These are phyloP conservation scores for Trichoderma cornu-damae DNA, from an alignment of 2,329 filamentous ascomycete species.

Conservation along the genomic window DNA sequence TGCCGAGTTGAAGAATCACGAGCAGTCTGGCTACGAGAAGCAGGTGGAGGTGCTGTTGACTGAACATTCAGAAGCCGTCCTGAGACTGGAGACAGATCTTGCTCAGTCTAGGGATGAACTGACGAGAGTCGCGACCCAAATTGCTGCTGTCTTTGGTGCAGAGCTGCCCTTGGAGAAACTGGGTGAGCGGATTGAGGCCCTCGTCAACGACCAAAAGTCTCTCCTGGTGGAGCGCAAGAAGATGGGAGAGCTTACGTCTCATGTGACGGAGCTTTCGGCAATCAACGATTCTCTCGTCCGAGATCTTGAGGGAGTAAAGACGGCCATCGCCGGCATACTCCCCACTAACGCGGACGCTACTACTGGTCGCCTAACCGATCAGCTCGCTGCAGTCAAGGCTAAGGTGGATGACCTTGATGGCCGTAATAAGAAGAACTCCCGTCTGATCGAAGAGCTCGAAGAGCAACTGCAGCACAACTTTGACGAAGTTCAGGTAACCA, in stretches of 20 bases:
- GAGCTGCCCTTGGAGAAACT: slow-evolving; percentile 65
- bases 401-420: slow-evolving; percentile 58
- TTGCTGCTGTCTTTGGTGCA: slow-evolving; percentile 55
- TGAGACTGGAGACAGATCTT: slow-evolving; percentile 57
- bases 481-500: slow-evolving; percentile 81
- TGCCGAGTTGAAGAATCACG: slow-evolving; percentile 43
- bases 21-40: slow-evolving; percentile 52
- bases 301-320: slow-evolving; percentile 58
- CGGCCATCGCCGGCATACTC: slow-evolving; percentile 49
- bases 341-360: slow-evolving; percentile 35
- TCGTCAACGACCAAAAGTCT: slow-evolving; percentile 55
- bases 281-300: slow-evolving; percentile 57
- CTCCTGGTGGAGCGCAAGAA: slow-evolving; percentile 56
- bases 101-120: slow-evolving; percentile 61
- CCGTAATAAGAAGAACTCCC: slow-evolving; percentile 83
- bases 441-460: slow-evolving; percentile 90
- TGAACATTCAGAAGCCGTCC: slow-evolving; percentile 54
- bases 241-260: slow-evolving; percentile 50
- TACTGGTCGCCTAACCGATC: slow-evolving; percentile 47
- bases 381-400: slow-evolving; percentile 58
- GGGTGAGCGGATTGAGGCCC: slow-evolving; percentile 53
- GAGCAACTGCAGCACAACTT: slow-evolving; percentile 94
- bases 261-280: slow-evolving; percentile 50
- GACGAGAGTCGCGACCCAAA: slow-evolving; percentile 57
- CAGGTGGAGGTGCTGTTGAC: slow-evolving; percentile 54